phyloP scores from a whole-genome alignment of 2,329 filamentous ascomycete genomes.

The Microsporum ferrugineum region DNA sequence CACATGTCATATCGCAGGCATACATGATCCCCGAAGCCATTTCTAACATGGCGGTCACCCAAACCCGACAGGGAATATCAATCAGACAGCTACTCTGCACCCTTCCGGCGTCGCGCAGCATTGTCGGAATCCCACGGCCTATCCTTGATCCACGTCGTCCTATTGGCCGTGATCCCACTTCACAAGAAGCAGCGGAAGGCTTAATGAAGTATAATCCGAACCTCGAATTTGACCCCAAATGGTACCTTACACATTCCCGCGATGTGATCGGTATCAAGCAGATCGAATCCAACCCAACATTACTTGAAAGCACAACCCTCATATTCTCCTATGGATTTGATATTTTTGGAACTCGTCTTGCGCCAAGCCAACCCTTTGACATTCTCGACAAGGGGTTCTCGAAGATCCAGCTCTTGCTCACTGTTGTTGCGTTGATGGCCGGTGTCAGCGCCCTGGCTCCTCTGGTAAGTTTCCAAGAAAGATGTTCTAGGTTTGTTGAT shows the following conservation, averaged over 20 bases:
- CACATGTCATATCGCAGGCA: constrained; percentile 66
- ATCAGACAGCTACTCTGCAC: constrained; percentile 70
- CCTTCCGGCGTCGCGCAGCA: constrained; percentile 58
- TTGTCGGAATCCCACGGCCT: constrained; percentile 67
- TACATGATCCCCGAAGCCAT: constrained; percentile 74
- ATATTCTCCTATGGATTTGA: constrained; percentile 83
- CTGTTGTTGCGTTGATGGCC: constrained; percentile 65
- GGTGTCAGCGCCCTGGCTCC: constrained; percentile 72
- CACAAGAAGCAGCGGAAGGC: constrained; percentile 72
- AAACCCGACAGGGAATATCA: constrained; percentile 85
- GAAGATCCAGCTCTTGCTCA: constrained; percentile 71
- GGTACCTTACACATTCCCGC: constrained; percentile 67
- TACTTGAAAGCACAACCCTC: constrained; percentile 84
- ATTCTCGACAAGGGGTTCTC: constrained; percentile 88
- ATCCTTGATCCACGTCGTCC: constrained; percentile 78
- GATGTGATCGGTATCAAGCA: constrained; percentile 65
- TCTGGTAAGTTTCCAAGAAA: constrained; percentile 52
- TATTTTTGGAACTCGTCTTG: constrained; percentile 72
- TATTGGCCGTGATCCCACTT: constrained; percentile 68
- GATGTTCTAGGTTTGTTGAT: not conserved
- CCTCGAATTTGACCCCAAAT: constrained; percentile 73
- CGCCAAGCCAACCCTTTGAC: constrained; percentile 86
- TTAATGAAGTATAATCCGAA: constrained; percentile 62
- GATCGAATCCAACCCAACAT: constrained; percentile 63
- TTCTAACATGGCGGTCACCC: constrained; percentile 66